These are phyloP conservation scores for Rosa rugosa DNA, from an alignment of 306 rosid genomes.

Conservation along the genomic window DNA sequence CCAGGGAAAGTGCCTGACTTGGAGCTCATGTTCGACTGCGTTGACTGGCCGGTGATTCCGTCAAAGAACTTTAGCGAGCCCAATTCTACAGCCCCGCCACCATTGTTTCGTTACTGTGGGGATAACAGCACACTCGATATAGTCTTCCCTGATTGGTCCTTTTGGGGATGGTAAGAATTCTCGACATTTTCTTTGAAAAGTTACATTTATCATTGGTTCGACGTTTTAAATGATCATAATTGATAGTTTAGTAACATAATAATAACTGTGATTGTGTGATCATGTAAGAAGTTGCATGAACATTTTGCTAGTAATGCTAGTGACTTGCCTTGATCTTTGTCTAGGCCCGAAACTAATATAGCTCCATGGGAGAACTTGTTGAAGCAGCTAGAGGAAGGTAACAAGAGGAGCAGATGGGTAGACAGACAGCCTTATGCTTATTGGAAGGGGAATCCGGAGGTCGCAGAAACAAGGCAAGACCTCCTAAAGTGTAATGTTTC, in stretches of 20 bases:
- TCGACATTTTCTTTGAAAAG: not conserved
- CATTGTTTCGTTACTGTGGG: conserved; percentile 74
- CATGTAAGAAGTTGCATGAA: not conserved
- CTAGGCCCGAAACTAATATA: conserved; percentile 77
- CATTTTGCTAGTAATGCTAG: not conserved
- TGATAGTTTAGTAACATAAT: not conserved
- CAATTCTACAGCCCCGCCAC: conserved; percentile 53
- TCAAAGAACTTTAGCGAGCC: conserved; percentile 16
- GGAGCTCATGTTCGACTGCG: conserved; percentile 90
- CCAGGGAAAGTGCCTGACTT: conserved; percentile 75
- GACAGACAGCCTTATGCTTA: conserved; percentile 79
- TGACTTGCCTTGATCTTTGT: not conserved
- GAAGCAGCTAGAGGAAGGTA: conserved; percentile 67
- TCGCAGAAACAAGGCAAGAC: conserved; percentile 72
- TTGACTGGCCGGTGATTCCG: conserved; percentile 69
- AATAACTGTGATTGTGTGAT: not conserved
- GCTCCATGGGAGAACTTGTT: conserved; percentile 78
- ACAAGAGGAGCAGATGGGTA: conserved; percentile 57
- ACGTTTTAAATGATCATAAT: not conserved
- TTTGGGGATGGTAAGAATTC: conserved; percentile 81
- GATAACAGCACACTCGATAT: conserved; percentile 65
- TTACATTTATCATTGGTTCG: no score
- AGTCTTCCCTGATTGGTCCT: conserved; percentile 99
- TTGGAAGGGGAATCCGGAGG: conserved; percentile 87
- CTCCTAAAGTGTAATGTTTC: conserved; percentile 83